phyloP scores from a whole-genome alignment of 108 stramenopile species.

The Pseudonitzschia multiseries region DNA sequence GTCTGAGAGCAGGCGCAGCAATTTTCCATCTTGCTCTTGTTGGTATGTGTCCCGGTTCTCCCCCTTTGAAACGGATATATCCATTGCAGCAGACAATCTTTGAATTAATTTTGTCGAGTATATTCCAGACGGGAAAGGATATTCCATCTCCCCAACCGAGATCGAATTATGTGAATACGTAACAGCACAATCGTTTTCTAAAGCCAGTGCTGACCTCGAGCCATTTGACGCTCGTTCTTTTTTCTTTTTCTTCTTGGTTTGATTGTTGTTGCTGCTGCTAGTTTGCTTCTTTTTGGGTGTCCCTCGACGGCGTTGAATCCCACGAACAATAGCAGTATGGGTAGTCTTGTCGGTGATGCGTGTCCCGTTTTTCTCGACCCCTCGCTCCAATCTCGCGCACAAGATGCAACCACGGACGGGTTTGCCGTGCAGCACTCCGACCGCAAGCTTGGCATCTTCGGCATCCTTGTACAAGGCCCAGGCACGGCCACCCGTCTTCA shows the following conservation, averaged over 20 bases:
- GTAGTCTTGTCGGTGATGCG: background rate
- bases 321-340: conserved; percentile 11
- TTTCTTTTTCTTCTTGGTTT: conserved; percentile 2
- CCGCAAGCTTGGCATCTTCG: background rate
- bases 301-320: conserved; percentile 8
- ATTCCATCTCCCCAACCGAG: conserved; percentile 19
- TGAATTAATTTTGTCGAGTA: conserved; percentile 23
- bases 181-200: background rate
- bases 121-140: conserved; percentile 22
- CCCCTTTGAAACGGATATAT: background rate
- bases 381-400: conserved; percentile 12
- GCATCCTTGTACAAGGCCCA: conserved; percentile 6
- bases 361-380: conserved; percentile 4
- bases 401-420: conserved; percentile 5
- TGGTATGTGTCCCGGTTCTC: background rate
- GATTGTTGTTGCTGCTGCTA: background rate
- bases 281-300: conserved; percentile 1
- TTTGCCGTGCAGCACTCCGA: conserved; percentile 6
- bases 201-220: background rate
- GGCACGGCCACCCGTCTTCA: conserved; percentile 3
- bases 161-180: conserved; percentile 18
- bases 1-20: conserved; percentile 13
- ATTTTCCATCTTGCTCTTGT: background rate
- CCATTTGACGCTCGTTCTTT: background rate
- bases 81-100: background rate